Percentiles rank a stretch among this genome's conserved stretches.
These are phyloP conservation scores for Nitzschia sp. DNA, from an alignment of 108 stramenopile species.

Conservation along the genomic window DNA sequence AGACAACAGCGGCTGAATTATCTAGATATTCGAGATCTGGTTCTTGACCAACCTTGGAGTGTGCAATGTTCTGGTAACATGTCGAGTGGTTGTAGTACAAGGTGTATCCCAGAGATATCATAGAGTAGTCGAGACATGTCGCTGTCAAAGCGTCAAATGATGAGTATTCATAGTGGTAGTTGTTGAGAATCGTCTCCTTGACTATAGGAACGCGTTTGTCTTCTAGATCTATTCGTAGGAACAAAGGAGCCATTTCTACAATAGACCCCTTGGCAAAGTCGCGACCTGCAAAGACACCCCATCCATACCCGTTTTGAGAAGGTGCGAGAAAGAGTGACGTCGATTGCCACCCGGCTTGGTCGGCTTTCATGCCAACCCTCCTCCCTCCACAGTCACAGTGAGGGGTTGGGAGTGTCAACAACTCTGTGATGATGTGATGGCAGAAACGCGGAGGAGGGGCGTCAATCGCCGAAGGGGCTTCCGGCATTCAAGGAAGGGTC, in stretches of 20 bases:
- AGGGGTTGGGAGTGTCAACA: too few relatives aligned
- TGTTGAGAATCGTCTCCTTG: slow-evolving; percentile 21
- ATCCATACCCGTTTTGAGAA: slow-evolving; percentile 19
- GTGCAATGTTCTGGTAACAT: slow-evolving; percentile 17
- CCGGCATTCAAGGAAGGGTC: too few relatives aligned
- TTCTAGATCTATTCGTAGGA: slow-evolving; percentile 14
- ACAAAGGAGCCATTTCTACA: slow-evolving; percentile 35
- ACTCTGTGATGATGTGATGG: too few relatives aligned
- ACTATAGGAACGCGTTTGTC: slow-evolving; percentile 11
- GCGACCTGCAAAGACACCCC: slow-evolving; percentile 32
- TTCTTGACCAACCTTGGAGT: slow-evolving; percentile 11
- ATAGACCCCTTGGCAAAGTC: slow-evolving; percentile 21
- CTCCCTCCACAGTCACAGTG: too few relatives aligned
- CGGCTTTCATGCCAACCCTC: too few relatives aligned
- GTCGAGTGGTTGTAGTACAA: slow-evolving; percentile 33
- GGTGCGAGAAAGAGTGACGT: slow-evolving; percentile 6
- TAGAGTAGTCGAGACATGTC: not conserved
- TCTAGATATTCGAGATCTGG: slow-evolving; percentile 10
- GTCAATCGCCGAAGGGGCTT: too few relatives aligned
- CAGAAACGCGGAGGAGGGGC: too few relatives aligned
- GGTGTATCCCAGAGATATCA: slow-evolving; percentile 23
- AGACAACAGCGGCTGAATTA: slow-evolving; percentile 2
- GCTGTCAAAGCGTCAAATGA: slow-evolving; percentile 1
- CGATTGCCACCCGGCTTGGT: too few relatives aligned
- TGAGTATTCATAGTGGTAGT: slow-evolving; percentile 37